Conservation (phyloP, 164 flowering plant genomes). For the Kingdonia uniflora region DNA sequence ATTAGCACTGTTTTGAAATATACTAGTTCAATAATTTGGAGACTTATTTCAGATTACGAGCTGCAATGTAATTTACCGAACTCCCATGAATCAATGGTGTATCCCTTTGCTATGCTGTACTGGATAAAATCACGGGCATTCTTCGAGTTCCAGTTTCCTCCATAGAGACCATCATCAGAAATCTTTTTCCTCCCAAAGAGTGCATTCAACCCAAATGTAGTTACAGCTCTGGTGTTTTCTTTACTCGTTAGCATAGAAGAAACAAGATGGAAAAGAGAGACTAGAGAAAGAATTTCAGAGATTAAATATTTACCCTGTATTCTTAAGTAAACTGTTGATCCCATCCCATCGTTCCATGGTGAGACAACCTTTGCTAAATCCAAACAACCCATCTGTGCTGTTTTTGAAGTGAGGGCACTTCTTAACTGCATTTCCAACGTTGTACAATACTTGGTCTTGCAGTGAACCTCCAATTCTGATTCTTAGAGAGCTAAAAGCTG, state of each 20-base stretch:
- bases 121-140: slow-evolving; percentile 45
- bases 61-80: slow-evolving; percentile 32
- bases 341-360: slow-evolving; percentile 58
- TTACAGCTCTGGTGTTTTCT: slow-evolving; percentile 23
- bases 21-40: no score
- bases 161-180: slow-evolving; percentile 12
- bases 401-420: slow-evolving; percentile 27
- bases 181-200: slow-evolving; percentile 31
- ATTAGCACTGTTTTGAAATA: no score
- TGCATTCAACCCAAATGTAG: slow-evolving; percentile 66
- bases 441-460: slow-evolving; percentile 53
- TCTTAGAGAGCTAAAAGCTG: slow-evolving; percentile 36
- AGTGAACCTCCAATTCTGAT: slow-evolving; percentile 65
- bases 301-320: slow-evolving; percentile 28
- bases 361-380: slow-evolving; percentile 49
- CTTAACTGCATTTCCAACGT: slow-evolving; percentile 23
- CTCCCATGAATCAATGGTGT: slow-evolving; percentile 50
- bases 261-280: not conserved
- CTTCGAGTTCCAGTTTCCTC: slow-evolving; percentile 39
- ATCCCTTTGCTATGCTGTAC: slow-evolving; percentile 42
- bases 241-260: not conserved
- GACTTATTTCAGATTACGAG: no score
- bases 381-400: slow-evolving; percentile 30
- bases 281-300: not conserved
- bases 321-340: slow-evolving; percentile 25